phyloP scores from a whole-genome alignment of 257 asterid genomes.

The Solanum okadae region DNA sequence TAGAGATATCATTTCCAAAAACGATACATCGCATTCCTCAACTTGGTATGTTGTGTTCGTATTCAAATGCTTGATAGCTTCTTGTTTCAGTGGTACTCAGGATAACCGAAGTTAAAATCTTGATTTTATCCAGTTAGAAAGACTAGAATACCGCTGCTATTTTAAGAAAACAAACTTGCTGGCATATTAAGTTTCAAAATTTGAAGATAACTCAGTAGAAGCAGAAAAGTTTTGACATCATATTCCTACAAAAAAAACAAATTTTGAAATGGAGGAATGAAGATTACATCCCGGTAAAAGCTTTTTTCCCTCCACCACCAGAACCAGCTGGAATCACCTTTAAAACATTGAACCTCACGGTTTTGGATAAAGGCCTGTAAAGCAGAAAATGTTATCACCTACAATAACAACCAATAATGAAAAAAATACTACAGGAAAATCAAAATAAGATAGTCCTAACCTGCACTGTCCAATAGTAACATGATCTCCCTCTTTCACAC shows the following conservation, averaged over 20 bases:
- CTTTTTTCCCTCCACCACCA: constrained; percentile 24
- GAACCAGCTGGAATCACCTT: constrained; percentile 37
- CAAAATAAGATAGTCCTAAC: neutral
- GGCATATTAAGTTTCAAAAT: neutral
- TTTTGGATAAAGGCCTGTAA: constrained; percentile 33
- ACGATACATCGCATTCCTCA: too few relatives aligned
- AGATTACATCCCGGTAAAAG: neutral
- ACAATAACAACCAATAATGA: neutral
- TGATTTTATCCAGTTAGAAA: too few relatives aligned
- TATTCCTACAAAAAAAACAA: neutral
- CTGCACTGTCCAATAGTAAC: constrained; percentile 37
- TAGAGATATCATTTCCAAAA: too few relatives aligned
- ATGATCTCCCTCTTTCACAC: constrained; percentile 39
- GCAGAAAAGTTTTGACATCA: neutral
- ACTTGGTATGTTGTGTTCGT: too few relatives aligned
- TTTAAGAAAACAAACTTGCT: neutral
- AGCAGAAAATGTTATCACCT: neutral
- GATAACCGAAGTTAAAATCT: too few relatives aligned
- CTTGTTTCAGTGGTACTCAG: too few relatives aligned
- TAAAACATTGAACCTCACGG: constrained; percentile 30
- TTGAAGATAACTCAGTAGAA: neutral
- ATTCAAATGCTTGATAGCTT: too few relatives aligned
- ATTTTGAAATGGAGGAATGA: neutral
- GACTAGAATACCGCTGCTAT: too few relatives aligned
- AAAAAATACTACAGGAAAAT: neutral